Evolutionary conservation across 345 rosid species (phyloP).

Genomic region (Salix suchowensis): DNA sequence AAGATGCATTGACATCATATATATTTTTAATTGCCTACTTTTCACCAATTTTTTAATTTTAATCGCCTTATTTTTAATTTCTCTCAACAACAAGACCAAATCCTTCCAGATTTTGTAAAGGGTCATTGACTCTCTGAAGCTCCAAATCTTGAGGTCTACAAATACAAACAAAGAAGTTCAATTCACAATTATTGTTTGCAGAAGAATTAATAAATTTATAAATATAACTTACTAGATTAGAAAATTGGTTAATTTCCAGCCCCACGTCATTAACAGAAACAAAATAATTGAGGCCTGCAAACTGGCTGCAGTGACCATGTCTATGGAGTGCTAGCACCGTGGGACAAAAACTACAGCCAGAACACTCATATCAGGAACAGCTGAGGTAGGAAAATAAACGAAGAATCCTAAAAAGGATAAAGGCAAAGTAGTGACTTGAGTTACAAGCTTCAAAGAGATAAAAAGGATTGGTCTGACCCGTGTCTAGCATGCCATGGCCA

Average conservation of each 20-base stretch:
- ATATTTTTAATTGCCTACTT: too few species aligned
- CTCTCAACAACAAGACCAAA: too few species aligned
- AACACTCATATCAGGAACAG: background rate
- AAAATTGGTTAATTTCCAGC: background rate
- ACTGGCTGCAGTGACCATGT: background rate
- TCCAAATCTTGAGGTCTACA: background rate
- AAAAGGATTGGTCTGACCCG: conserved; percentile 16
- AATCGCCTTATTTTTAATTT: too few species aligned
- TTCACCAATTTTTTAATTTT: too few species aligned
- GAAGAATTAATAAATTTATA: background rate
- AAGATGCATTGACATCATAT: too few species aligned
- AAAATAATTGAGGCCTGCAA: background rate
- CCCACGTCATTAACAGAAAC: background rate
- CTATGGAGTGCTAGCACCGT: background rate
- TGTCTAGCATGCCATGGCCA: conserved; percentile 26
- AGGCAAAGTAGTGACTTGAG: conserved; percentile 29
- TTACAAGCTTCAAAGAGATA: conserved; percentile 28
- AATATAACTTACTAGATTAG: background rate
- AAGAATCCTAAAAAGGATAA: conserved; percentile 35
- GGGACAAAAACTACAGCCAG: background rate
- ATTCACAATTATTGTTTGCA: background rate
- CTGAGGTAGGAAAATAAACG: background rate
- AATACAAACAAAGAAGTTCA: background rate
- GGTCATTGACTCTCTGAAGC: background rate
- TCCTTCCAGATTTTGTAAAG: background rate